Percentiles rank a stretch among this genome's conserved stretches.
These are phyloP conservation scores for Cornus florida DNA, from an alignment of 148 eudicot genomes.

Conservation along the genomic window DNA sequence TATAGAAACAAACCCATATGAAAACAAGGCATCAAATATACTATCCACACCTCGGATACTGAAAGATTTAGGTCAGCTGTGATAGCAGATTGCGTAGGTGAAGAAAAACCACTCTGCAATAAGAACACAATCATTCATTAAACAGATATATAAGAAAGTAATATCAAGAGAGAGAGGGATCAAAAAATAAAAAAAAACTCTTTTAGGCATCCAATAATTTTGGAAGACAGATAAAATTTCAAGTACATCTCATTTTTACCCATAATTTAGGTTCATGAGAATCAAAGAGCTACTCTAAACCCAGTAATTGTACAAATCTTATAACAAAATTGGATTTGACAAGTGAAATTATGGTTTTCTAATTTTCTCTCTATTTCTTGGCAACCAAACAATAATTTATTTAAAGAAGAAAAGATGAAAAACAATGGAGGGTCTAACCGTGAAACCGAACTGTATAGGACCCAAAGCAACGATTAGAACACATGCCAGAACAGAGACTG, in stretches of 20 bases:
- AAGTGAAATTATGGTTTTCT: background rate
- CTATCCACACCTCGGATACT: conserved; percentile 67
- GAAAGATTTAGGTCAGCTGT: conserved; percentile 64
- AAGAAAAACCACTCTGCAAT: conserved; percentile 74
- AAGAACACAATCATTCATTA: conserved; percentile 1
- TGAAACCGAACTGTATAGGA: conserved; percentile 97
- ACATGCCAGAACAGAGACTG: conserved; percentile 86
- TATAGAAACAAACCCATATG: background rate
- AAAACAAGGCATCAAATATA: conserved; percentile 14
- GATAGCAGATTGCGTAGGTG: conserved; percentile 85
- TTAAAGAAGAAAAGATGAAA: too few species aligned
- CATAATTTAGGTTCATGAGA: background rate
- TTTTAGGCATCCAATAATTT: background rate
- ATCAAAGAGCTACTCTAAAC: background rate
- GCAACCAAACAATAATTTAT: conserved; percentile 1
- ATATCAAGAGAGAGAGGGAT: too few species aligned
- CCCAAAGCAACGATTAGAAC: conserved; percentile 94
- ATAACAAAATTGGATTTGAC: background rate
- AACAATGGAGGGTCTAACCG: conserved; percentile 38
- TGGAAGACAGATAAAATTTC: background rate
- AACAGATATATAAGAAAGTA: too few species aligned
- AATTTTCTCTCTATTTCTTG: background rate
- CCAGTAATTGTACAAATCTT: background rate
- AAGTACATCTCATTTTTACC: background rate
- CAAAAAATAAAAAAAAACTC: background rate